Base-by-base conservation (phyloP, 139 green algal species). In the Auxenochlorella protothecoides region DNA sequence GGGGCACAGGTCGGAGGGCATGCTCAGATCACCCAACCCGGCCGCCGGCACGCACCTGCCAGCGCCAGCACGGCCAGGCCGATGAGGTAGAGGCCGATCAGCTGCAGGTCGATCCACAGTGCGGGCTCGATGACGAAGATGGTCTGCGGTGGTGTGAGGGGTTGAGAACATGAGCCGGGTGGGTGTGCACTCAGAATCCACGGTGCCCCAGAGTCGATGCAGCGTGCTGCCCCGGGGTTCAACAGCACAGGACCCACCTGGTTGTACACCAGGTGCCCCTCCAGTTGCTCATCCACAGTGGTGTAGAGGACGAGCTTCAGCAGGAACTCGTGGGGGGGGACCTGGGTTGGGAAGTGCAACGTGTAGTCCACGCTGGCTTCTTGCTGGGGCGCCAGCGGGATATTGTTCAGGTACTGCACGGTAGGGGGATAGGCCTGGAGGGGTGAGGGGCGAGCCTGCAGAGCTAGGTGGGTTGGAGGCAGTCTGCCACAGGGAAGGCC, bases 11-110 rank as follows among this genome's bases (percentile, higher is more conserved):
- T 44, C 27, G 27, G 27, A 44, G 27, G 27, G 27, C 27, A 44
- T 44, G 27, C 27, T 44, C 27, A 44, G 27, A 44, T 44, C 27
- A 44, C 27, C 27, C 27, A 44, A 0, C 27, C 27, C 27, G 27
- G 27, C 27, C 27, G 27, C 27, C 27, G 53, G 6, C 6, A 55
- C 76, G 27, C 69, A 78, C 72, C 68, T 14, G 62, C 27, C 63
- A 13, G 12, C 51, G 56, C 77, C 44, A 77, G 27, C 5, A 67
- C 6, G 3, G 68, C 77, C 8, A 76, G 51, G 52, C 68, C 61
- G 14, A 83, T 76, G 63, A 79, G n/a, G 53, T 73, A 79, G 11
- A 83, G 69, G 5, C 73, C 73, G 8, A 83, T 66, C 59, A 83
- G 78, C 65, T 83, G 68, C 7, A 68, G 59, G 55, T 83, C 78